These are phyloP conservation scores for Epicoccum sorghinum DNA, from an alignment of 2,329 filamentous ascomycete genomes.

Conservation along the genomic window DNA sequence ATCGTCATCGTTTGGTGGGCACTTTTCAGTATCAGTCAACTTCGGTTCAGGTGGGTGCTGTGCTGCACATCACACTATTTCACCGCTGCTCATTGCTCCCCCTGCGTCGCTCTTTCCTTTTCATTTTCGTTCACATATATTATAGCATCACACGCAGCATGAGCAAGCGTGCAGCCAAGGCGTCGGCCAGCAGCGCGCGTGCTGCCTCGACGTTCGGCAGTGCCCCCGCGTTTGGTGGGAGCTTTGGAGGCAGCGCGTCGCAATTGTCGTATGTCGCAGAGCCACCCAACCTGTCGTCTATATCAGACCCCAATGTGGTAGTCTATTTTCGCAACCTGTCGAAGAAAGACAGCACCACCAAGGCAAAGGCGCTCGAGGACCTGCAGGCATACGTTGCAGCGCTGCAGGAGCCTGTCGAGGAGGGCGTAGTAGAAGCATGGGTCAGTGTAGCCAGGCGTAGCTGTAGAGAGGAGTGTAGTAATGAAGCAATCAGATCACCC, in stretches of 20 bases:
- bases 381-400: constrained; percentile 69
- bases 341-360: constrained; percentile 93
- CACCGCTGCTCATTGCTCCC: neutral
- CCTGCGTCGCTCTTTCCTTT: constrained; percentile 10
- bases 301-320: constrained; percentile 80
- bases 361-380: constrained; percentile 88
- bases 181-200: constrained; percentile 68
- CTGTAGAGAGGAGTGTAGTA: neutral
- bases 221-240: constrained; percentile 46
- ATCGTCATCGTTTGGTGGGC: constrained; percentile 15
- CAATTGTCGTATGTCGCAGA: constrained; percentile 85
- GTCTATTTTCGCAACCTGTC: constrained; percentile 91
- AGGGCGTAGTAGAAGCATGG: constrained; percentile 87
- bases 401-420: constrained; percentile 70
- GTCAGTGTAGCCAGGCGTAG: constrained; percentile 58
- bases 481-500: constrained; percentile 65
- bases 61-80: neutral
- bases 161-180: constrained; percentile 67
- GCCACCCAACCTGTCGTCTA: constrained; percentile 76
- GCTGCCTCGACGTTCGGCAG: constrained; percentile 56
- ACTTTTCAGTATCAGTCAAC: constrained; percentile 4
- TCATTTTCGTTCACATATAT: constrained; percentile 6
- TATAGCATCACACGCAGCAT: constrained; percentile 44
- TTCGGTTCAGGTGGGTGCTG: neutral
- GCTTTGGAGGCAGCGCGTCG: constrained; percentile 60